Evolutionary conservation across 371 early-diverging fungal species (phyloP), one percentile per base, ranked within the genome.

Genomic region (Mortierella sp.): DNA sequence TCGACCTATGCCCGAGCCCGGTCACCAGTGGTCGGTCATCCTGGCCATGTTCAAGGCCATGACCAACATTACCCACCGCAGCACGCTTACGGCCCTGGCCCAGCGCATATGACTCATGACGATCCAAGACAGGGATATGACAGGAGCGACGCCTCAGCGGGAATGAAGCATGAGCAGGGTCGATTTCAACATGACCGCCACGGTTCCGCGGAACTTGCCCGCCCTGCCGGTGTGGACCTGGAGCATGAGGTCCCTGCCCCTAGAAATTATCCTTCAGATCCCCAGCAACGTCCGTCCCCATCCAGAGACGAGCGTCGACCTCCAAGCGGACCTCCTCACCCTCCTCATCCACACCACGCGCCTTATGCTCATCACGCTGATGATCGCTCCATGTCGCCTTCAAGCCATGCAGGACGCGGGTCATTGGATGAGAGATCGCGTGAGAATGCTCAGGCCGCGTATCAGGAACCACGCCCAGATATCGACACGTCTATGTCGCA

Each of bases 151-250:
- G 64, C 62, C 5, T 55, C 48, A 6, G 21, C 49, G 24, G 48
- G 64, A 17, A 48, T 64, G 56, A 75, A 64, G 48, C 75, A 63
- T 12, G 69, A 75, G 11, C 68, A 56, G 19, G 47, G 24, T 27
- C 60, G 39, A 11, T 68, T 67, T 44, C 75, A 75, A 39, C 75
- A 75, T 34, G 68, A 75, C 12, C 75, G 75, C n/a, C 75, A 75
- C 6, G 64, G 64, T 9, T 75, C 75, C 17, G 63, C 68, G 7
- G 75, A 75, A 6, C 41, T 56, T 21, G 28, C 55, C 7, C 54
- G 61, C 41, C 60, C 57, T 19, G 63, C 50, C 17, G 37, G 30
- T 19, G 60, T 75, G 56, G 75, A 64, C 2, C 68, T 68, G 12
- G 64, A 55, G 7, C 63, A 61, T 4, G 49, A 42, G n/a, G 56